A percentile compares a stretch with the other conserved stretches of the same genome.
Evolutionary conservation across 495 filamentous ascomycete genomes (phyloP).

Genomic region (Letharia columbiana): DNA sequence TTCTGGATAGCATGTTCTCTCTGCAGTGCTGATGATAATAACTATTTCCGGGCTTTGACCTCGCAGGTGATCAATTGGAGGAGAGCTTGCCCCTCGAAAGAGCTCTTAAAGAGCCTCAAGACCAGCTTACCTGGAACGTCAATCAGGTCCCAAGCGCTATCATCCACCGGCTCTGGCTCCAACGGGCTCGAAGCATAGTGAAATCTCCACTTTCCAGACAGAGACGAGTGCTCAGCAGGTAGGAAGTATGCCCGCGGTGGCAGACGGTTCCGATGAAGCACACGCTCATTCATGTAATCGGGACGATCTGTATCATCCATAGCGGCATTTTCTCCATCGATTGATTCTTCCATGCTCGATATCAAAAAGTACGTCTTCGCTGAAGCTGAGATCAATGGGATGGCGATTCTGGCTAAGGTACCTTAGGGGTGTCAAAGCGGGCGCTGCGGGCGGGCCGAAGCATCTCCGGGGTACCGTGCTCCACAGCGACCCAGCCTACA

Average conservation of each 20-base stretch:
- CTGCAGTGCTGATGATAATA: not conserved
- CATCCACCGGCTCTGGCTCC: slow-evolving; percentile 28
- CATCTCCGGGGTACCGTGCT: not conserved
- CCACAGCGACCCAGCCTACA: no score
- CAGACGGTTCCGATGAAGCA: slow-evolving; percentile 56
- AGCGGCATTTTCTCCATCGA: not conserved
- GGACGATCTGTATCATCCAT: not conserved
- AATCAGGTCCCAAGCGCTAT: slow-evolving; percentile 41
- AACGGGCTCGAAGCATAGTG: slow-evolving; percentile 42
- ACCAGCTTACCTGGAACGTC: slow-evolving; percentile 39
- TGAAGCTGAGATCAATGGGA: not conserved
- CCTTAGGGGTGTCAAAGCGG: not conserved
- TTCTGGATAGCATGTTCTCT: not conserved
- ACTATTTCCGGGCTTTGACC: not conserved
- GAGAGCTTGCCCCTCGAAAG: not conserved
- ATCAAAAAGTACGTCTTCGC: not conserved
- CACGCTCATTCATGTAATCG: slow-evolving; percentile 24
- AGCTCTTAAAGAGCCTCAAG: not conserved
- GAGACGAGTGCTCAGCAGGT: slow-evolving; percentile 39
- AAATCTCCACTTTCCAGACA: slow-evolving; percentile 57
- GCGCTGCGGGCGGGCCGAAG: not conserved
- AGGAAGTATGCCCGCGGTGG: slow-evolving; percentile 54
- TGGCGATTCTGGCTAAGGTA: not conserved
- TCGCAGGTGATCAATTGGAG: not conserved
- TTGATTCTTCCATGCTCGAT: not conserved